A percentile compares a stretch with the other conserved stretches of the same genome.
Evolutionary conservation across 2,329 filamentous ascomycete genomes (phyloP).

Genomic region (Pyrenochaeta sp.): DNA sequence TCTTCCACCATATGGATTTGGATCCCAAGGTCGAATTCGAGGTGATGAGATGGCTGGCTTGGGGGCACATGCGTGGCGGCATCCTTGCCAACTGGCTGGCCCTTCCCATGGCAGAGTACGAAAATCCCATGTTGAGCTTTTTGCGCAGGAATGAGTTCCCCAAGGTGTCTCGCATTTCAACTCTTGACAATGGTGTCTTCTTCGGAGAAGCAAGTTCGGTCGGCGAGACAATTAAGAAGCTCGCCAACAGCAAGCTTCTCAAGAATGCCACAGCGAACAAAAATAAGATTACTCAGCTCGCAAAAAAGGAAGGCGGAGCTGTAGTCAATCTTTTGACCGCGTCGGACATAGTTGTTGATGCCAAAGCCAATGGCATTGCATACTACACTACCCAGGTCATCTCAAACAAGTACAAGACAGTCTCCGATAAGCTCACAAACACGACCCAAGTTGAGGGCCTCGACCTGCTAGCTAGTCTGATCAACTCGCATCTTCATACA

Average conservation of each 20-base stretch:
- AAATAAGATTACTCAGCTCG: constrained; percentile 64
- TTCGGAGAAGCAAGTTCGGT: constrained; percentile 68
- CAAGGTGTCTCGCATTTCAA: constrained; percentile 75
- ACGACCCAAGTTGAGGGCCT: constrained; percentile 66
- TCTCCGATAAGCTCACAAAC: constrained; percentile 68
- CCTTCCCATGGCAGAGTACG: constrained; percentile 80
- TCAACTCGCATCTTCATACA: constrained; percentile 84
- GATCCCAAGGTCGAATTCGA: constrained; percentile 56
- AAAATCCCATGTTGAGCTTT: constrained; percentile 74
- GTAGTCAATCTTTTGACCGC: constrained; percentile 64
- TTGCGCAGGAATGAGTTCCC: constrained; percentile 80
- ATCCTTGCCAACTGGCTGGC: constrained; percentile 80
- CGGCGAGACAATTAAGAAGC: constrained; percentile 52
- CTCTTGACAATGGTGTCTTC: constrained; percentile 74
- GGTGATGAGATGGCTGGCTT: constrained; percentile 88
- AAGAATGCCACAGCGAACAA: constrained; percentile 65
- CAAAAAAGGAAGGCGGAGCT: constrained; percentile 61
- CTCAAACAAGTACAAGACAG: constrained; percentile 67
- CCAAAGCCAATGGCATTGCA: constrained; percentile 72
- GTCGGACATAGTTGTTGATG: constrained; percentile 71
- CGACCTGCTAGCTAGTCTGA: constrained; percentile 72
- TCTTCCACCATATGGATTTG: constrained; percentile 63
- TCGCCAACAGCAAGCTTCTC: constrained; percentile 59
- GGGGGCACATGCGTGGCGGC: constrained; percentile 88
- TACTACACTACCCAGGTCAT: constrained; percentile 75